phyloP scores from a whole-genome alignment of 345 rosid genomes.

The Ricinus communis region DNA sequence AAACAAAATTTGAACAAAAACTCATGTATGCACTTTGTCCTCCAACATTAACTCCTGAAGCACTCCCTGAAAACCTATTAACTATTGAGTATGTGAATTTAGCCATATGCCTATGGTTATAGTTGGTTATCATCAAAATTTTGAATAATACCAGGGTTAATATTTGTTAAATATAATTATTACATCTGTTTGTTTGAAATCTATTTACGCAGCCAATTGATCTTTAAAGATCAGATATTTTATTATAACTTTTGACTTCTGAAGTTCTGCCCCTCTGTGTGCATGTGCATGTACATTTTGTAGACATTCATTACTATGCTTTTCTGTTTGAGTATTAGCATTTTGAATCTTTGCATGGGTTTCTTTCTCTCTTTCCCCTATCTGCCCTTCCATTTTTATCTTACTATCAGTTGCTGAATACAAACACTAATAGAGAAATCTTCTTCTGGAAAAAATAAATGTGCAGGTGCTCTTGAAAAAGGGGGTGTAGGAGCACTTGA shows the following conservation, averaged over 20 bases:
- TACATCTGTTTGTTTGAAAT: not conserved
- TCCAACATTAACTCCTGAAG: not conserved
- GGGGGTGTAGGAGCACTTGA: slow-evolving; percentile 98
- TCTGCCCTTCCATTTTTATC: not conserved
- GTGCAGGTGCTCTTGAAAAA: slow-evolving; percentile 88
- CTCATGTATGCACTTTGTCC: not conserved
- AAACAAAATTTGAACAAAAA: not conserved
- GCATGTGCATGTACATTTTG: not conserved
- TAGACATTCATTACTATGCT: not conserved
- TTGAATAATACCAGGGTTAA: not conserved
- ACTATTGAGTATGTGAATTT: not conserved
- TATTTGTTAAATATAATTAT: not conserved
- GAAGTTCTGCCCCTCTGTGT: not conserved
- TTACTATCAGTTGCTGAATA: not conserved
- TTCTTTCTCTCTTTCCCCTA: not conserved
- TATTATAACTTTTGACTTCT: not conserved
- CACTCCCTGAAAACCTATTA: too few relatives aligned
- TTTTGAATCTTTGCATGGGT: not conserved
- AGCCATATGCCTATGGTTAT: not conserved
- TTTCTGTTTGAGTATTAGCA: not conserved
- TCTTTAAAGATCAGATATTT: not conserved
- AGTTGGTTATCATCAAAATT: not conserved
- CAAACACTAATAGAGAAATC: not conserved
- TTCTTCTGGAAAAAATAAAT: slow-evolving; percentile 7
- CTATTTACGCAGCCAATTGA: not conserved